Evolutionary conservation across 305 asterid genomes (phyloP).

Genomic region (Caryopteris hybrid): DNA sequence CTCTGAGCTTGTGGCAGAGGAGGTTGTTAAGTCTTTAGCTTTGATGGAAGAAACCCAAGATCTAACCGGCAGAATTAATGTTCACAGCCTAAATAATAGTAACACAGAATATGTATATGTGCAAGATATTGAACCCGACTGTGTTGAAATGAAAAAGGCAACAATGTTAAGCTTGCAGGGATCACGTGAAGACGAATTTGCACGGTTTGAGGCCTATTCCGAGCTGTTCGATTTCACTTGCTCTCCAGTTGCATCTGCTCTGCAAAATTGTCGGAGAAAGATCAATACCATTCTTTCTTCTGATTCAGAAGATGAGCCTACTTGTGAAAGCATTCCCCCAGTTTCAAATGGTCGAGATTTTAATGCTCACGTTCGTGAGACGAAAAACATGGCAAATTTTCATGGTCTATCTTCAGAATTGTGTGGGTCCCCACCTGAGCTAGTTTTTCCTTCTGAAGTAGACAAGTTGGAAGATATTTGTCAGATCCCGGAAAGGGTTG

Average conservation of each 20-base stretch:
- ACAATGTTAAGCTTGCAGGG: conserved; percentile 60
- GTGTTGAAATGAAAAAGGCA: conserved; percentile 53
- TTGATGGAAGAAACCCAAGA: conserved; percentile 42
- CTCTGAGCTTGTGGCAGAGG: conserved; percentile 76
- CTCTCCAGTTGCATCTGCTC: conserved; percentile 57
- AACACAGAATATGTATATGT: conserved; percentile 12
- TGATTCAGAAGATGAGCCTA: conserved; percentile 73
- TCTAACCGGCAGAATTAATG: conserved; percentile 30
- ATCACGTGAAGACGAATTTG: conserved; percentile 40
- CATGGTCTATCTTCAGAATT: conserved; percentile 32
- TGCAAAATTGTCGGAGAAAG: conserved; percentile 46
- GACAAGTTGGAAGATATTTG: conserved; percentile 38
- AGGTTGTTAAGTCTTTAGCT: conserved; percentile 55
- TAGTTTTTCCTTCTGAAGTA: conserved; percentile 25
- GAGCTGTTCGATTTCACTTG: conserved; percentile 52
- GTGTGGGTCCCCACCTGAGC: conserved; percentile 31
- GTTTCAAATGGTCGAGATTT: conserved; percentile 32
- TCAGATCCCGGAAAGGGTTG: conserved; percentile 33
- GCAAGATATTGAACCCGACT: conserved; percentile 30
- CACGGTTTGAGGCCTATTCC: conserved; percentile 31
- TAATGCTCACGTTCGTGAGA: conserved; percentile 30
- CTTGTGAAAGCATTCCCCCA: conserved; percentile 32
- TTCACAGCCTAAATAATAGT: conserved; percentile 28
- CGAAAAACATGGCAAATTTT: conserved; percentile 25
- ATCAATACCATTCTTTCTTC: conserved; percentile 59